Percentiles rank a stretch among this genome's conserved stretches.
Conservation (phyloP, 202 grass and related monocot genomes). For the Sporobolus alterniflorus region DNA sequence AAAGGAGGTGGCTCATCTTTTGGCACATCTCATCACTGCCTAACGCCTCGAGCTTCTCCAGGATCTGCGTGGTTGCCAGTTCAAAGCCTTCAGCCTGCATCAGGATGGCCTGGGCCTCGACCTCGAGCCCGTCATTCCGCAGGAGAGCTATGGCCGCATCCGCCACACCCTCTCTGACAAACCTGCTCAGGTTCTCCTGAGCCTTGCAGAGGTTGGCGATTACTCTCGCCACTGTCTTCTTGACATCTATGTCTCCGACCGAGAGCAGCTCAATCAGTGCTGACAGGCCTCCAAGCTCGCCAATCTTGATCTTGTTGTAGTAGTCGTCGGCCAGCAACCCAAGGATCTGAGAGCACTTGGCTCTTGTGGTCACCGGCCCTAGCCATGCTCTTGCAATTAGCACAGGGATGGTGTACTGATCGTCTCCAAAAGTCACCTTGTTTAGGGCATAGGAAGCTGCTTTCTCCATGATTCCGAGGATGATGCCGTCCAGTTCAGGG, state of each 20-base stretch:
- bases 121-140: conserved; percentile 20
- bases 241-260: conserved; percentile 28
- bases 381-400: conserved; percentile 45
- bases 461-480: conserved; percentile 25
- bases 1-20: conserved; percentile 8
- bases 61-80: conserved; percentile 1
- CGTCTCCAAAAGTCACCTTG: conserved; percentile 41
- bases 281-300: conserved; percentile 49
- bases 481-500: conserved; percentile 32
- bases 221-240: conserved; percentile 33
- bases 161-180: conserved; percentile 36
- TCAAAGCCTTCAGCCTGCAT: conserved; percentile 5
- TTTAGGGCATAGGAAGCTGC: conserved; percentile 49
- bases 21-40: not conserved
- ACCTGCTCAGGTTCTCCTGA: conserved; percentile 50
- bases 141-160: conserved; percentile 38
- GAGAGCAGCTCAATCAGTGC: conserved; percentile 39
- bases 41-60: conserved; percentile 11
- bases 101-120: conserved; percentile 33
- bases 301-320: conserved; percentile 64
- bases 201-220: conserved; percentile 39
- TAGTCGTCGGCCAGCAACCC: conserved; percentile 44
- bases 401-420: conserved; percentile 43
- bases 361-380: conserved; percentile 33
- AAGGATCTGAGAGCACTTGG: conserved; percentile 56